These are phyloP conservation scores for Hamamelis virginiana DNA, from an alignment of 164 flowering plant species.

Conservation along the genomic window DNA sequence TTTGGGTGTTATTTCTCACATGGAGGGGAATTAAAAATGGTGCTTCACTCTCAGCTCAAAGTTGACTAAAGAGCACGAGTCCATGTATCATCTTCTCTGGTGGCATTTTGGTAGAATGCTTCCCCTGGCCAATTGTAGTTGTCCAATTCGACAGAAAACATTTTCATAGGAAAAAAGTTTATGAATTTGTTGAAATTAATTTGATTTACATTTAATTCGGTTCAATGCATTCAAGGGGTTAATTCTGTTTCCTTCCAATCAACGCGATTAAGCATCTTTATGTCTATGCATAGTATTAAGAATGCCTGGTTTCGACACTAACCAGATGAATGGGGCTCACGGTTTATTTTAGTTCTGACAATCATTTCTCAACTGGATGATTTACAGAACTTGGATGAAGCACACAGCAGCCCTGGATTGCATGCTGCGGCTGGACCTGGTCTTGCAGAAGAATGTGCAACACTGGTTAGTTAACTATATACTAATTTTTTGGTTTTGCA, in stretches of 20 bases:
- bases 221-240: not conserved
- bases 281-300: not conserved
- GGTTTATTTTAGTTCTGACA: conserved; percentile 6
- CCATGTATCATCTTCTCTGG: not conserved
- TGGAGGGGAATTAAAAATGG: too few relatives aligned
- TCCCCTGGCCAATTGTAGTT: not conserved
- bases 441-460: conserved; percentile 93
- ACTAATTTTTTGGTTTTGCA: not conserved
- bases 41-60: too few relatives aligned
- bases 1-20: too few relatives aligned
- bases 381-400: conserved; percentile 85
- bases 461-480: conserved; percentile 52
- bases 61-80: not conserved
- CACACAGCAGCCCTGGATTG: conserved; percentile 94
- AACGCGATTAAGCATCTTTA: not conserved
- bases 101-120: not conserved
- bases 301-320: too few relatives aligned
- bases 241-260: not conserved
- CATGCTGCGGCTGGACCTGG: conserved; percentile 99
- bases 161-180: too few relatives aligned
- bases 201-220: not conserved
- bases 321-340: too few relatives aligned
- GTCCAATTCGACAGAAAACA: not conserved
- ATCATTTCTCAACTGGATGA: conserved; percentile 5
- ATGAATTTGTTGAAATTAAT: not conserved